These are phyloP conservation scores for Aspergillus sp. DNA, from an alignment of 2,329 filamentous ascomycete genomes.

Conservation along the genomic window DNA sequence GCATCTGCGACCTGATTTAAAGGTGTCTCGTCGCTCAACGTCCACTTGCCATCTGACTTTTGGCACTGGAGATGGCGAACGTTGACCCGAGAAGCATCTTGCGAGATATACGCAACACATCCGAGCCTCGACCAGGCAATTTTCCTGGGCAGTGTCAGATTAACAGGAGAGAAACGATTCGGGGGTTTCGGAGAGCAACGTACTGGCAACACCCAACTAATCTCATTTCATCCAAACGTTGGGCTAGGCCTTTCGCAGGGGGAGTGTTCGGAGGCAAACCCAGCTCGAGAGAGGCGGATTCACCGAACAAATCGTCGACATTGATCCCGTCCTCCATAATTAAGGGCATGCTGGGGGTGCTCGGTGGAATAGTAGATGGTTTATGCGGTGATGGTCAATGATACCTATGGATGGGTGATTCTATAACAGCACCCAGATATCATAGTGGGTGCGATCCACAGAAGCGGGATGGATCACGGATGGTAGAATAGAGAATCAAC, in stretches of 20 bases:
- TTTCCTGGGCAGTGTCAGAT: slow-evolving; percentile 54
- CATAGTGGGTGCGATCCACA: slow-evolving; percentile 14
- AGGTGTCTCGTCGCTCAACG: slow-evolving; percentile 68
- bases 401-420: background rate
- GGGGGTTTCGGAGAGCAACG: slow-evolving; percentile 34
- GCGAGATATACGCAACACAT: slow-evolving; percentile 76
- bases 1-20: slow-evolving; percentile 61
- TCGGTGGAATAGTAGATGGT: background rate
- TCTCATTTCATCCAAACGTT: slow-evolving; percentile 74
- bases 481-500: background rate
- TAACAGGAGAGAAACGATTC: background rate
- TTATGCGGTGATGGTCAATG: background rate
- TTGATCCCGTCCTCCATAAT: slow-evolving; percentile 61
- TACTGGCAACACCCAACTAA: slow-evolving; percentile 79
- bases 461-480: slow-evolving; percentile 6
- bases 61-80: slow-evolving; percentile 71
- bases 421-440: slow-evolving; percentile 10
- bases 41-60: slow-evolving; percentile 70
- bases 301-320: slow-evolving; percentile 74
- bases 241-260: slow-evolving; percentile 64
- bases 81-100: slow-evolving; percentile 69
- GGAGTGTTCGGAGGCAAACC: slow-evolving; percentile 52
- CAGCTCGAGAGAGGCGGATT: slow-evolving; percentile 58
- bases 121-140: slow-evolving; percentile 87
- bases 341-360: slow-evolving; percentile 43